A percentile compares a stretch with the other conserved stretches of the same genome.
phyloP scores from a whole-genome alignment of 2,329 filamentous ascomycete species.

The Aspergillus caelatus region DNA sequence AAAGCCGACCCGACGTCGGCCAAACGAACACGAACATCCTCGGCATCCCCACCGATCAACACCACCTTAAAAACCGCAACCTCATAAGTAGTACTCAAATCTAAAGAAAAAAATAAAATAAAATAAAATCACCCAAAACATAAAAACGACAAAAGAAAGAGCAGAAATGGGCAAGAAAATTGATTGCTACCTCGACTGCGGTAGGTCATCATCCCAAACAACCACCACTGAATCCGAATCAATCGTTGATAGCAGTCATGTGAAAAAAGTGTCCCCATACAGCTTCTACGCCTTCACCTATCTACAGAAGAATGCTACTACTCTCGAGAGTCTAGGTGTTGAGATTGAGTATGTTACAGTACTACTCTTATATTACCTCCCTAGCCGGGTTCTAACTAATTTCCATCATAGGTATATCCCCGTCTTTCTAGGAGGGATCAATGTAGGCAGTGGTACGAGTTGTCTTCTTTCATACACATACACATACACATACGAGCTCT shows the following conservation, averaged over 20 bases:
- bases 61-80: not conserved
- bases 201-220: slow-evolving; percentile 46
- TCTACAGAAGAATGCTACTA: slow-evolving; percentile 58
- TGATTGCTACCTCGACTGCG: slow-evolving; percentile 68
- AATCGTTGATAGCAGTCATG: not conserved
- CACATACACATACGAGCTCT: not conserved
- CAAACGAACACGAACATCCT: slow-evolving; percentile 1
- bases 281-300: slow-evolving; percentile 59
- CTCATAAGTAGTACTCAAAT: not conserved
- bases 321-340: slow-evolving; percentile 61
- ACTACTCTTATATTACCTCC: not conserved
- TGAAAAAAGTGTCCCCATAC: slow-evolving; percentile 62
- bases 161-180: slow-evolving; percentile 62
- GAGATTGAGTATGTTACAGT: slow-evolving; percentile 63
- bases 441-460: slow-evolving; percentile 57
- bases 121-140: not conserved
- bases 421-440: slow-evolving; percentile 71
- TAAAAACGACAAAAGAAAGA: not conserved
- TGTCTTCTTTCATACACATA: not conserved
- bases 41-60: slow-evolving; percentile 3
- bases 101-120: not conserved
- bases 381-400: not conserved
- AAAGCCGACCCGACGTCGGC: slow-evolving; percentile 9
- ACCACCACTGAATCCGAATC: not conserved
- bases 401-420: slow-evolving; percentile 63